Evolutionary conservation across 192 early-diverging fungal genomes (phyloP).

Genomic region (Gryganskiella cystojenkinii): DNA sequence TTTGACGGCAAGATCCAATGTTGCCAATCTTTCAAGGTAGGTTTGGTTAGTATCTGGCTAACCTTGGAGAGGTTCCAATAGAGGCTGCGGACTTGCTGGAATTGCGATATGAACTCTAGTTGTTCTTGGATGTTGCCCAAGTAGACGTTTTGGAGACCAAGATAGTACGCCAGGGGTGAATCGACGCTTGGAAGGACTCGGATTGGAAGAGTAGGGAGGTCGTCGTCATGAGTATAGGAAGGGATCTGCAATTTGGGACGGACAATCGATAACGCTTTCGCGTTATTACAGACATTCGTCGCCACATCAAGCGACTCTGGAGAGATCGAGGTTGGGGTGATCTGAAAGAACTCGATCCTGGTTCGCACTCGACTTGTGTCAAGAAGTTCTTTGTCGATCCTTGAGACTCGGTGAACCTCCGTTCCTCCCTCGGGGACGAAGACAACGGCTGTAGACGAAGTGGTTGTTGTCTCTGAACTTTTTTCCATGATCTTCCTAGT

Average conservation of each 20-base stretch:
- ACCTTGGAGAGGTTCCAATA: conserved; percentile 6
- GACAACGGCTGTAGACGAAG: not conserved
- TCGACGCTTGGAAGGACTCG: not conserved
- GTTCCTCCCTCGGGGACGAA: conserved; percentile 7
- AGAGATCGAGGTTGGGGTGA: conserved; percentile 4
- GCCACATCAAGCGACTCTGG: not conserved
- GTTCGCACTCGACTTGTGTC: not conserved
- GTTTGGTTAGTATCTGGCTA: no score
- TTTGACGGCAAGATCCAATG: not conserved
- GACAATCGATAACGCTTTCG: conserved; percentile 1
- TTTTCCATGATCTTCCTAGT: no score
- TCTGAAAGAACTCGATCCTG: not conserved
- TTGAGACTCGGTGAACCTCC: conserved; percentile 4
- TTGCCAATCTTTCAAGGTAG: conserved; percentile 3
- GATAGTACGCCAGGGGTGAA: conserved; percentile 2
- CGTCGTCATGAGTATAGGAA: no score
- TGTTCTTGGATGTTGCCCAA: not conserved
- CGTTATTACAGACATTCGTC: not conserved
- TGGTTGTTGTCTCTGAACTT: no score
- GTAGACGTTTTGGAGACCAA: conserved; percentile 5
- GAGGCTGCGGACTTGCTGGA: not conserved
- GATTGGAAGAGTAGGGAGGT: no score
- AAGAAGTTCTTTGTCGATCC: conserved; percentile 1
- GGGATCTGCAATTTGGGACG: not conserved
- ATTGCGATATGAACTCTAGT: conserved; percentile 8